These are phyloP conservation scores for Penicillium manginii DNA, from an alignment of 495 filamentous ascomycete species.

Conservation along the genomic window DNA sequence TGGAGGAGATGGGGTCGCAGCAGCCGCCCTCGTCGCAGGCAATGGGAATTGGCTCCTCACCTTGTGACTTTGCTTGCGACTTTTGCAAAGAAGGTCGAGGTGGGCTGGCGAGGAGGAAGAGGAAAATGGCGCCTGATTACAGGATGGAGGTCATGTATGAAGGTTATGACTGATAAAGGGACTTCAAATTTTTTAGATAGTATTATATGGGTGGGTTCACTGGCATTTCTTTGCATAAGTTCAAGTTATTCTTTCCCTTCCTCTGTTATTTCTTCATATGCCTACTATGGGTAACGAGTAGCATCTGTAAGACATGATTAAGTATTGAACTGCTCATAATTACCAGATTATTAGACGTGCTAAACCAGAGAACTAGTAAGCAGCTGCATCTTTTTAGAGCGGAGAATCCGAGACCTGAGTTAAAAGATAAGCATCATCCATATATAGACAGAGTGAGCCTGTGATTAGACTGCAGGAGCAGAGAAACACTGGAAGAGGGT, in stretches of 20 bases:
- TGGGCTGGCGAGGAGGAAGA: conserved; percentile 65
- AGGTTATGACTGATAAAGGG: conserved; percentile 21
- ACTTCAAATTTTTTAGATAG: background rate
- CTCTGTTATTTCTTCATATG: background rate
- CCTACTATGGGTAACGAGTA: background rate
- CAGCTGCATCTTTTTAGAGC: background rate
- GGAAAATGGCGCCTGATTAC: conserved; percentile 31
- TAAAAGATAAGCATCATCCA: background rate
- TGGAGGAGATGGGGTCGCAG: conserved; percentile 47
- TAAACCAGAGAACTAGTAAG: background rate
- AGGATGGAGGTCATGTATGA: conserved; percentile 23
- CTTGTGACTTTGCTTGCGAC: conserved; percentile 88
- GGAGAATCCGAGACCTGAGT: background rate
- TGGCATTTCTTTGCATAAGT: background rate
- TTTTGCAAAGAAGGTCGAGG: conserved; percentile 75
- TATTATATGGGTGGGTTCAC: background rate
- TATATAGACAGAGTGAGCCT: background rate
- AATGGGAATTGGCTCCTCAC: conserved; percentile 24
- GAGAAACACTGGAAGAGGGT: background rate
- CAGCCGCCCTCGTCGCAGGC: conserved; percentile 25
- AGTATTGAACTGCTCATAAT: background rate
- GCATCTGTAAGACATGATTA: background rate
- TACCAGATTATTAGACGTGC: background rate
- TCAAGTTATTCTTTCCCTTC: background rate
- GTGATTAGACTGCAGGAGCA: conserved; percentile 1